Percentiles rank a stretch among this genome's conserved stretches.
Conservation (phyloP, 2,329 filamentous ascomycete genomes). For the Dryadomyces quercus-mongolicae region DNA sequence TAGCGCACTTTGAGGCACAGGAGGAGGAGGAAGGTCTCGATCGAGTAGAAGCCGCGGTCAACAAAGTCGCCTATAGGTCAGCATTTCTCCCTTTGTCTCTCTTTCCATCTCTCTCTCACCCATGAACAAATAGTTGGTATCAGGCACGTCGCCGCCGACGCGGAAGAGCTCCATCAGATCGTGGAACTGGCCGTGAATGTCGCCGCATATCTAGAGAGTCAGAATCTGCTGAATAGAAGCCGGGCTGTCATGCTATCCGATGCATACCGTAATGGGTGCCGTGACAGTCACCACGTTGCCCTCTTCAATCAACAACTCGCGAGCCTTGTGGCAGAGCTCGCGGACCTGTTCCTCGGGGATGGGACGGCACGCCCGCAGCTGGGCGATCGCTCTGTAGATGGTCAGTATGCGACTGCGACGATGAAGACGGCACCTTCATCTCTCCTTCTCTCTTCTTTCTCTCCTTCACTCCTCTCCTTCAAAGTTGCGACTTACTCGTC, state of each 20-base stretch:
- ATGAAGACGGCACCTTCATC: neutral
- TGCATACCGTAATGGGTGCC: slow-evolving; percentile 70
- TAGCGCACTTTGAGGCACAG: slow-evolving; percentile 95
- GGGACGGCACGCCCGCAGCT: slow-evolving; percentile 87
- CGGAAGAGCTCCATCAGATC: slow-evolving; percentile 95
- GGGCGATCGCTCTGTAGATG: slow-evolving; percentile 76
- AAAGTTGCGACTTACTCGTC: slow-evolving; percentile 53
- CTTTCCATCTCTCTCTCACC: slow-evolving; percentile 32
- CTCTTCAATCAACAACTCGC: slow-evolving; percentile 93
- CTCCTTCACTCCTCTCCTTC: neutral
- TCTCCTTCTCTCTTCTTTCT: neutral
- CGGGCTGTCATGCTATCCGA: too few relatives aligned
- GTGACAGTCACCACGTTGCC: slow-evolving; percentile 93
- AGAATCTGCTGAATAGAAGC: neutral
- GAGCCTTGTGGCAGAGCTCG: slow-evolving; percentile 93
- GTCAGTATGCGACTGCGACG: neutral
- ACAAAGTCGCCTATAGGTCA: slow-evolving; percentile 69
- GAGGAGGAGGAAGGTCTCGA: slow-evolving; percentile 91
- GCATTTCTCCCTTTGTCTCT: neutral
- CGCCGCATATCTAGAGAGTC: slow-evolving; percentile 72
- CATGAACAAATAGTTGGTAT: slow-evolving; percentile 97
- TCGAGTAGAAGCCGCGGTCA: slow-evolving; percentile 93
- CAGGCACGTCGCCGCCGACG: slow-evolving; percentile 84
- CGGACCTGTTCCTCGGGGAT: slow-evolving; percentile 93
- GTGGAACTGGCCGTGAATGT: slow-evolving; percentile 95